Percentiles rank a stretch among this genome's conserved stretches.
phyloP scores from a whole-genome alignment of 805 yeast species.

The Kodamaea fukazawae region DNA sequence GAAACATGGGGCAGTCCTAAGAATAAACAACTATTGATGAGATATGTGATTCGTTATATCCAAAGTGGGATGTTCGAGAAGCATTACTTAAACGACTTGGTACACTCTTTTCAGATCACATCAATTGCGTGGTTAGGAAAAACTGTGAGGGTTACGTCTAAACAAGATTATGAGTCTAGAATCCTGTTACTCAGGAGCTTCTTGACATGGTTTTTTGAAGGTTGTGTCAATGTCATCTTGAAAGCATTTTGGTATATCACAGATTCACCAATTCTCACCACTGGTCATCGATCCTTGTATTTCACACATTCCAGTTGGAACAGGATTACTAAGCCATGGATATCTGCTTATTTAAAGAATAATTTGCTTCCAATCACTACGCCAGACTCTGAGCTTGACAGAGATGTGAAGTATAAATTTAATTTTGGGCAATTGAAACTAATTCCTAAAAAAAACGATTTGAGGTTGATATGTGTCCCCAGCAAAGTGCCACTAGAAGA shows the following conservation, averaged over 20 bases:
- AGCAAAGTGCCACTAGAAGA: slow-evolving; percentile 6
- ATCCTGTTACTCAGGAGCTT: slow-evolving; percentile 38
- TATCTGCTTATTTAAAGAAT: slow-evolving; percentile 38
- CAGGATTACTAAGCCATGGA: slow-evolving; percentile 39
- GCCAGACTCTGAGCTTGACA: slow-evolving; percentile 3
- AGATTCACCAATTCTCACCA: slow-evolving; percentile 29
- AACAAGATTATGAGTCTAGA: slow-evolving; percentile 42
- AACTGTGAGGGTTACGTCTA: slow-evolving; percentile 23
- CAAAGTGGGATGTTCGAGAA: slow-evolving; percentile 35
- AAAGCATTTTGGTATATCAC: slow-evolving; percentile 65
- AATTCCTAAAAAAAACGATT: slow-evolving; percentile 60
- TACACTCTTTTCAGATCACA: slow-evolving; percentile 35
- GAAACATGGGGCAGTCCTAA: slow-evolving; percentile 49
- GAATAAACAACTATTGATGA: slow-evolving; percentile 45
- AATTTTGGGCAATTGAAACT: slow-evolving; percentile 46
- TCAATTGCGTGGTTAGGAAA: slow-evolving; percentile 58
- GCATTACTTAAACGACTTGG: slow-evolving; percentile 29
- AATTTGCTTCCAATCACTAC: slow-evolving; percentile 24
- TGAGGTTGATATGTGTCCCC: slow-evolving; percentile 62
- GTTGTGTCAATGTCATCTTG: slow-evolving; percentile 47
- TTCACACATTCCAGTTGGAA: slow-evolving; percentile 64
- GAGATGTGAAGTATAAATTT: slow-evolving; percentile 5
- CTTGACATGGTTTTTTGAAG: slow-evolving; percentile 55
- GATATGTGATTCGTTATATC: slow-evolving; percentile 37
- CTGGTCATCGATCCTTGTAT: slow-evolving; percentile 42